These are phyloP conservation scores for Dryas alaskensis DNA, from an alignment of 306 rosid genomes.

Conservation along the genomic window DNA sequence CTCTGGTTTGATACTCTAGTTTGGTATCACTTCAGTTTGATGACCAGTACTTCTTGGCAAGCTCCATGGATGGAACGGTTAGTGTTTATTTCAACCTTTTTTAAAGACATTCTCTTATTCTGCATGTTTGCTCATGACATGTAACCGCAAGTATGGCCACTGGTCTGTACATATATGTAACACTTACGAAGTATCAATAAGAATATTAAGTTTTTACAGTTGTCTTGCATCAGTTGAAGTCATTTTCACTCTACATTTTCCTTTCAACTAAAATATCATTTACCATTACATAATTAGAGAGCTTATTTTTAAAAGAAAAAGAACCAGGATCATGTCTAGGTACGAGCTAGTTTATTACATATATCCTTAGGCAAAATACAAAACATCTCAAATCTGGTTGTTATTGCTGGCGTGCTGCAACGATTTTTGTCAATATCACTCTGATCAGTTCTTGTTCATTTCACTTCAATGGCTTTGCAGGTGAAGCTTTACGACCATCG, in stretches of 20 bases:
- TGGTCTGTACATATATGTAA: neutral
- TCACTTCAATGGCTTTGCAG: constrained; percentile 40
- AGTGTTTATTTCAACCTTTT: constrained; percentile 29
- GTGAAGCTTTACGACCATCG: constrained; percentile 79
- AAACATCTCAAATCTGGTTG: neutral
- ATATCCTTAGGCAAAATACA: neutral
- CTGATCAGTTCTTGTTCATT: constrained; percentile 1
- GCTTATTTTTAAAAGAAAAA: neutral
- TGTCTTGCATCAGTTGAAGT: neutral
- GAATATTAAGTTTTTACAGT: neutral
- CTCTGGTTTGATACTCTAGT: constrained; percentile 41
- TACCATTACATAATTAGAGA: neutral
- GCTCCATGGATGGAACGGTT: constrained; percentile 98
- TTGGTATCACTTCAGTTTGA: constrained; percentile 73
- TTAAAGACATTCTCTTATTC: neutral
- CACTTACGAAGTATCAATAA: neutral
- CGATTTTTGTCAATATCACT: constrained; percentile 12
- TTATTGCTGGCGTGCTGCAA: neutral
- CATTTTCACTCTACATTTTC: neutral
- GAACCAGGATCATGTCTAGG: neutral
- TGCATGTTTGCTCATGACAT: neutral
- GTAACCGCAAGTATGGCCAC: neutral
- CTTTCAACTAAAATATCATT: neutral
- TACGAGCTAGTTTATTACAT: constrained; percentile 1
- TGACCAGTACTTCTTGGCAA: constrained; percentile 82